Evolutionary conservation across 495 filamentous ascomycete genomes (phyloP).

Genomic region (Rostrohypoxylon terebratum): DNA sequence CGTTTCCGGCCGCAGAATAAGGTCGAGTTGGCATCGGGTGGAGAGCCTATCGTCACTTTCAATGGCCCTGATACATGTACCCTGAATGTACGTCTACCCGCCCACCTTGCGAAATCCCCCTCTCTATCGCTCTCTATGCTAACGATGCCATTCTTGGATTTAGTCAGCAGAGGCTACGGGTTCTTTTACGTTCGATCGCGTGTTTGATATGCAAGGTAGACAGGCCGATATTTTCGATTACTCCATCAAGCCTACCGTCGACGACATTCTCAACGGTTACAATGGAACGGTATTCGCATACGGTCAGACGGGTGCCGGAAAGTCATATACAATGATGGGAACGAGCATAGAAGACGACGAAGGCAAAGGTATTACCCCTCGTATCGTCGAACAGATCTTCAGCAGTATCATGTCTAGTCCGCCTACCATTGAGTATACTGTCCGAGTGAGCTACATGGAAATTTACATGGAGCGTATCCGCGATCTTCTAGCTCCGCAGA

Average conservation of each 20-base stretch:
- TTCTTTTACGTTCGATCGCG: constrained; percentile 95
- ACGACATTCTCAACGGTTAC: constrained; percentile 98
- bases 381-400: constrained; percentile 98
- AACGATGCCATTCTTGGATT: constrained; percentile 11
- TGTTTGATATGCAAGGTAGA: constrained; percentile 90
- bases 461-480: constrained; percentile 99
- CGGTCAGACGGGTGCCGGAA: constrained; percentile 97
- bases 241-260: constrained; percentile 94
- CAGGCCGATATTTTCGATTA: constrained; percentile 96
- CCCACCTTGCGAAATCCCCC: constrained; percentile 7
- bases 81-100: constrained; percentile 74
- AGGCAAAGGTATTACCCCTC: constrained; percentile 92
- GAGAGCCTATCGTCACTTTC: constrained; percentile 90
- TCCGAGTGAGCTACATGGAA: constrained; percentile 98
- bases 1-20: constrained; percentile 98
- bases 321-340: constrained; percentile 99
- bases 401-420: constrained; percentile 90
- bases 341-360: constrained; percentile 92
- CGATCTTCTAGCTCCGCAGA: constrained; percentile 88
- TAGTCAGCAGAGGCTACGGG: constrained; percentile 87
- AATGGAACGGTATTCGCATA: constrained; percentile 99
- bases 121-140: constrained; percentile 13
- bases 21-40: constrained; percentile 87
- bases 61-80: constrained; percentile 89
- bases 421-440: constrained; percentile 96